A percentile compares a stretch with the other conserved stretches of the same genome.
phyloP scores from a whole-genome alignment of 768 basidiomycete species.

The Tephrocybe sp. region DNA sequence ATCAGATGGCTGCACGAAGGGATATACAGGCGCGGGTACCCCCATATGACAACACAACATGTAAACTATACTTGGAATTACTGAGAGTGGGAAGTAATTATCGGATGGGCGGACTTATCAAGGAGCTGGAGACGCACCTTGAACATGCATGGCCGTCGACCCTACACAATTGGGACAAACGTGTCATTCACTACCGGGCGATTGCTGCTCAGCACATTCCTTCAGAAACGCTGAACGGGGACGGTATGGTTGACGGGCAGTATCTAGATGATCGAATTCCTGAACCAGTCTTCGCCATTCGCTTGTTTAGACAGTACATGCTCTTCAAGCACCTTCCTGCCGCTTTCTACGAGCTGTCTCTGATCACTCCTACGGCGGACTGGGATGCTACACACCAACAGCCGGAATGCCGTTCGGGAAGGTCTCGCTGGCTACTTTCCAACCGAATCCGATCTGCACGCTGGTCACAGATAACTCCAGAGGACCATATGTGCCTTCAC shows the following conservation, averaged over 20 bases:
- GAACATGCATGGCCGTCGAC: background rate
- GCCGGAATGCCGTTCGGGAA: background rate
- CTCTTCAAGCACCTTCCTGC: conserved; percentile 6
- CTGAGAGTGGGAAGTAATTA: background rate
- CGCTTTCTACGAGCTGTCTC: conserved; percentile 7
- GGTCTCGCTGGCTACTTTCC: conserved; percentile 3
- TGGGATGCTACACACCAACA: background rate
- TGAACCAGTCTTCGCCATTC: conserved; percentile 1
- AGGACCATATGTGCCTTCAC: conserved; percentile 12
- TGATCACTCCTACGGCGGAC: background rate
- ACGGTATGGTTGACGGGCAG: background rate
- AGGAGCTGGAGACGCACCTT: background rate
- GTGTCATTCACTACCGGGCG: background rate
- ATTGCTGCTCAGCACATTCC: background rate
- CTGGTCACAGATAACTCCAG: background rate
- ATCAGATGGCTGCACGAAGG: background rate
- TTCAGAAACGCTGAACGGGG: background rate
- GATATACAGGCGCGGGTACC: background rate
- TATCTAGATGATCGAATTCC: conserved; percentile 1
- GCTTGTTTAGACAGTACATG: background rate
- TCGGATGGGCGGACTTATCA: background rate
- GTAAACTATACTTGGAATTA: background rate
- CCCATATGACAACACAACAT: background rate
- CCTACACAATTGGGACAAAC: background rate
- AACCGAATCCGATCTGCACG: conserved; percentile 7